Evolutionary conservation across 2,329 filamentous ascomycete genomes (phyloP), one percentile per base, ranked within the genome.

Genomic region (Xylaria sp.): DNA sequence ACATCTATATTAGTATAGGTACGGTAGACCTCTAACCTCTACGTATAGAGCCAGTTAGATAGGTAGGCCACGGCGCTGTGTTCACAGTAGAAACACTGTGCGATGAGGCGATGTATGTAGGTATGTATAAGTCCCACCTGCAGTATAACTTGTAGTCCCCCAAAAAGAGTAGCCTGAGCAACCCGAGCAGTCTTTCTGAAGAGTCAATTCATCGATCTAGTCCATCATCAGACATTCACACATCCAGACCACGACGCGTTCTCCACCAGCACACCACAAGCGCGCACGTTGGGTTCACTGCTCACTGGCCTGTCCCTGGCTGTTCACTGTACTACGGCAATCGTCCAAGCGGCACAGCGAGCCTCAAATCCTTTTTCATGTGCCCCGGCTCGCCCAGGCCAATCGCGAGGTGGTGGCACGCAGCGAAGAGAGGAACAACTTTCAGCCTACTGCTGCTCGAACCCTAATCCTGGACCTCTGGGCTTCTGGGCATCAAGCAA

Each of bases 321-420:
- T 33, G n/a, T 25, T 44, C 50, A 22, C 55, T 36, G 65, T 53
- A 22, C 50, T 47, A 58, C 61, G 38, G 45, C 57, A 39, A 53
- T 25, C 57, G 51, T 45, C 50, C 59, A 20, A 61, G 56, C 58
- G 51, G 47, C 59, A 58, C 65, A 29, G 56, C 39, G 65, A 68
- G 68, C 68, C 65, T 65, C 65, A 62, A 59, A 55, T 27, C 61
- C 56, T 31, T 51, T n/a, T 51, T 55, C 54, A 53, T 60, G 53
- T 68, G 65, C 65, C 63, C 57, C 38, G 60, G 55, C 27, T 50
- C 65, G 25, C 45, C 3, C 51, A 59, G 31, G 58, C 67, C 67
- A 69, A 69, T 60, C 22, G 64, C 50, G 33, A 62, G 55, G 39
- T 49, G 42, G 5, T n/a, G 29, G 38, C n/a, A n/a, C 11, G 11